These are phyloP conservation scores for Tolypocladium cylindrosporum DNA, from an alignment of 2,329 filamentous ascomycete genomes.

Conservation along the genomic window DNA sequence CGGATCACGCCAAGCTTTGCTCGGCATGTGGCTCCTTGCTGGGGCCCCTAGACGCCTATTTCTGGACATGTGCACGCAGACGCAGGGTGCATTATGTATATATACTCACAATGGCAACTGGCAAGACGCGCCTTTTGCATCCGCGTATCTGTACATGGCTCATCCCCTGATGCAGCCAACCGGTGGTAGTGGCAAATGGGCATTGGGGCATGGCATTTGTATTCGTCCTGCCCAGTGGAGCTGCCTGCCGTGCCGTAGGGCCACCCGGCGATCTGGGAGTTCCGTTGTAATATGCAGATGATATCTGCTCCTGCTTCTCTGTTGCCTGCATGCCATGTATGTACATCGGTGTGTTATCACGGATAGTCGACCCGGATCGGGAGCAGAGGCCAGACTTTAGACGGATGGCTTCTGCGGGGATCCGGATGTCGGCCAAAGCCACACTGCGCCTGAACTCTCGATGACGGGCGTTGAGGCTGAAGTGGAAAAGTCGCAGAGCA, in stretches of 20 bases:
- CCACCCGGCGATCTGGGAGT: background rate
- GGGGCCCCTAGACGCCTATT: conserved; percentile 8
- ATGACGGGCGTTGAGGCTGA: background rate
- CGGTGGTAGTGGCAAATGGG: background rate
- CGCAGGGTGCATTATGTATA: background rate
- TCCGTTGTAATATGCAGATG: background rate
- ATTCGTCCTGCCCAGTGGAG: background rate
- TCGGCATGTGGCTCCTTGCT: conserved; percentile 14
- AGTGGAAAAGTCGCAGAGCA: background rate
- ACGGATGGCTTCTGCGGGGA: background rate
- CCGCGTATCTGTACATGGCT: background rate
- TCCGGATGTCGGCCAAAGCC: background rate
- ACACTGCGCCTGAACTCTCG: background rate
- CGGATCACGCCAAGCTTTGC: conserved; percentile 15
- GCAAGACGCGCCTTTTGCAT: background rate
- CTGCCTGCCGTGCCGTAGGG: background rate
- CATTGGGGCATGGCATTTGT: background rate
- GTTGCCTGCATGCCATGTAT: background rate
- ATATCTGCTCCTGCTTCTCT: background rate
- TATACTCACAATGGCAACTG: background rate
- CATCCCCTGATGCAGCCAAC: background rate
- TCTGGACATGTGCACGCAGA: conserved; percentile 9
- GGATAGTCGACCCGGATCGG: background rate
- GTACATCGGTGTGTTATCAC: background rate
- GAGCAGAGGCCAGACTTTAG: background rate